Evolutionary conservation across 148 eudicot species (phyloP).

Genomic region (Fagopyrum homotropicum): DNA sequence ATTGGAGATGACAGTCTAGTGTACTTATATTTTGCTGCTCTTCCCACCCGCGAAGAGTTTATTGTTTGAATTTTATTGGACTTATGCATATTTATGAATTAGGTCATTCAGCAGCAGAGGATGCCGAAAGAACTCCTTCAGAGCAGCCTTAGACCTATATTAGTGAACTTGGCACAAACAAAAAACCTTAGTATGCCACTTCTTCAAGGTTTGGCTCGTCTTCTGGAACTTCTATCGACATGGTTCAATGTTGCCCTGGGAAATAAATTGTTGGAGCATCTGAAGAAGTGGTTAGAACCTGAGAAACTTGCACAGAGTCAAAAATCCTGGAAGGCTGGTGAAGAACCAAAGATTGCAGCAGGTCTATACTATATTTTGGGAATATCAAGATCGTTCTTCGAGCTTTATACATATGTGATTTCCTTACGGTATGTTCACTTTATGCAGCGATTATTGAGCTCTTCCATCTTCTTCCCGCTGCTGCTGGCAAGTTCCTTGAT

Average conservation of each 20-base stretch:
- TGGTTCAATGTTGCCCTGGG: conserved; percentile 98
- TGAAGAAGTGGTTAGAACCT: conserved; percentile 93
- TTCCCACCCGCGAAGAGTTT: not conserved
- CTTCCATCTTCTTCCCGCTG: conserved; percentile 91
- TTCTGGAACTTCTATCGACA: conserved; percentile 89
- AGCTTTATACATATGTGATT: not conserved
- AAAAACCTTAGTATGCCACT: conserved; percentile 96
- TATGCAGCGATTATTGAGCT: conserved; percentile 94
- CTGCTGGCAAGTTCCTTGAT: conserved; percentile 94
- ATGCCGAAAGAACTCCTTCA: conserved; percentile 99
- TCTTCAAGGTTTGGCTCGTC: conserved; percentile 93
- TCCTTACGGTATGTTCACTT: not conserved
- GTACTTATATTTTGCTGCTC: not conserved
- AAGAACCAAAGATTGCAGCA: conserved; percentile 98
- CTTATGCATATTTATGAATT: conserved; percentile 14
- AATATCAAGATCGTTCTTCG: not conserved
- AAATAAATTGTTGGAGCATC: conserved; percentile 92
- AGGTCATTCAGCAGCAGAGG: conserved; percentile 93
- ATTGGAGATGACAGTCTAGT: not conserved
- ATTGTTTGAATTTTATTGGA: not conserved
- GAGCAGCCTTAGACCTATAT: conserved; percentile 92
- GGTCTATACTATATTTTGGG: conserved; percentile 29
- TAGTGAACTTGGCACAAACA: conserved; percentile 91
- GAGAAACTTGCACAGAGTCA: conserved; percentile 94
- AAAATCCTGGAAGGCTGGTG: conserved; percentile 95